Conservation (phyloP, 2,329 filamentous ascomycete species). For the Mycogone perniciosa region DNA sequence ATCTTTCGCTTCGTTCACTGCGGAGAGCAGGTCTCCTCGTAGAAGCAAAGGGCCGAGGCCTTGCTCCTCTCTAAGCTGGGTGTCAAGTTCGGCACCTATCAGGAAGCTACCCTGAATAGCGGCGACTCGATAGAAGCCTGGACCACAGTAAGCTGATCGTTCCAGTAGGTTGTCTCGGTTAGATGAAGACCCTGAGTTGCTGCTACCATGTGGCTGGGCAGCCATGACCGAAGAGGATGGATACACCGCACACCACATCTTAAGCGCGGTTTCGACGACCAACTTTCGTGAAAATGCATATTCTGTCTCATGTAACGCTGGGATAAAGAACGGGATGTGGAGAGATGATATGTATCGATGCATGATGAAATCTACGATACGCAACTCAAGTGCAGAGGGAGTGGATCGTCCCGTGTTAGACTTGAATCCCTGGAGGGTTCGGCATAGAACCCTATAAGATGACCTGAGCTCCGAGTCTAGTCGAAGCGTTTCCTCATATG, state of each 20-base stretch:
- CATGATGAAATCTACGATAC: conserved; percentile 44
- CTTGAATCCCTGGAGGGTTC: conserved; percentile 24
- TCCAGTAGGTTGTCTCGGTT: conserved; percentile 25
- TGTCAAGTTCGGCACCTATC: conserved; percentile 35
- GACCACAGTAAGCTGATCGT: conserved; percentile 32
- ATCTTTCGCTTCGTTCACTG: conserved; percentile 34
- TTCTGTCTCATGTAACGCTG: conserved; percentile 33
- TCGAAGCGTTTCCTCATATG: conserved; percentile 39
- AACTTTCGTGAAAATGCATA: conserved; percentile 47
- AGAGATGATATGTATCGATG: conserved; percentile 49
- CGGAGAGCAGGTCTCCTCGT: conserved; percentile 35
- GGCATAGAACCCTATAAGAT: conserved; percentile 36
- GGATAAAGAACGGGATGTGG: conserved; percentile 46
- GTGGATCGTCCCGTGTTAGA: conserved; percentile 16
- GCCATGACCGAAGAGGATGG: conserved; percentile 17
- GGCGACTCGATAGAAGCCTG: conserved; percentile 35
- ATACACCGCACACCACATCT: conserved; percentile 37
- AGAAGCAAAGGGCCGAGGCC: conserved; percentile 28
- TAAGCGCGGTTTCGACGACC: conserved; percentile 41
- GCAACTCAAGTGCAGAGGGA: conserved; percentile 33
- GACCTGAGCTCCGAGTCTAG: conserved; percentile 37
- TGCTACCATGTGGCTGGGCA: not conserved
- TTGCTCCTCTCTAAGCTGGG: conserved; percentile 35
- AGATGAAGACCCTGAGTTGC: not conserved
- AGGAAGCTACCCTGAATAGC: conserved; percentile 30